Evolutionary conservation across 164 flowering plant species (phyloP).

Genomic region (Tetracentron sinense): DNA sequence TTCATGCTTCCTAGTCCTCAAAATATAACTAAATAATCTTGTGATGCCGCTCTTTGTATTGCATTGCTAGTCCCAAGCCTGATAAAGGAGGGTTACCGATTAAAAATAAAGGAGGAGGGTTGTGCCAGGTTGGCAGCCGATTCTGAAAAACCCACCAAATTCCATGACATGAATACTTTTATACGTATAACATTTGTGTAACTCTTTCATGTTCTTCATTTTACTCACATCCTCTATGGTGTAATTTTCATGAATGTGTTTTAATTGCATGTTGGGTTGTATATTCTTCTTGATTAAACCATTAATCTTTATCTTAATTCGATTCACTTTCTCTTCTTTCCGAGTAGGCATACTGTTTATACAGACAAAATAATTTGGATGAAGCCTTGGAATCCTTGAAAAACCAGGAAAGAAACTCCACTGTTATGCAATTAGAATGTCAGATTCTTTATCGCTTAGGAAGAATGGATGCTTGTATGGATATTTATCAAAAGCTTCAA

Average conservation of each 20-base stretch:
- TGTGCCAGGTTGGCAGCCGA: too few species aligned
- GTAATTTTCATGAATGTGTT: too few species aligned
- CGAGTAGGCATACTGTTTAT: slow-evolving; percentile 82
- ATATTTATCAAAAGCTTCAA: slow-evolving; percentile 69
- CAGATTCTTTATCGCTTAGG: slow-evolving; percentile 86
- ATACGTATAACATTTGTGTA: too few species aligned
- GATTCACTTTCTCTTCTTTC: slow-evolving; percentile 3
- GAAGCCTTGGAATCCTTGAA: slow-evolving; percentile 71
- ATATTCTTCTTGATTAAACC: neutral
- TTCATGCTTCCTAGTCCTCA: too few species aligned
- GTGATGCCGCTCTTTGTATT: too few species aligned
- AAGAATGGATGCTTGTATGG: slow-evolving; percentile 67
- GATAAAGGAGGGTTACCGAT: too few species aligned
- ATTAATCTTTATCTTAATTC: neutral
- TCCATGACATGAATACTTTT: neutral
- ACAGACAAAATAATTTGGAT: slow-evolving; percentile 80
- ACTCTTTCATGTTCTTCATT: neutral
- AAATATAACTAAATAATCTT: too few species aligned
- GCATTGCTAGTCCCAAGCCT: too few species aligned
- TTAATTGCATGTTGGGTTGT: neutral
- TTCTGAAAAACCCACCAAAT: neutral
- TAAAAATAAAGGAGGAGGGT: too few species aligned
- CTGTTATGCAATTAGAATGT: slow-evolving; percentile 63
- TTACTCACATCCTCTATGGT: too few species aligned
- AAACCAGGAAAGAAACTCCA: slow-evolving; percentile 46